Percentiles rank a stretch among this genome's conserved stretches.
phyloP scores from a whole-genome alignment of 768 basidiomycete genomes.

The Jaapia argillacea region DNA sequence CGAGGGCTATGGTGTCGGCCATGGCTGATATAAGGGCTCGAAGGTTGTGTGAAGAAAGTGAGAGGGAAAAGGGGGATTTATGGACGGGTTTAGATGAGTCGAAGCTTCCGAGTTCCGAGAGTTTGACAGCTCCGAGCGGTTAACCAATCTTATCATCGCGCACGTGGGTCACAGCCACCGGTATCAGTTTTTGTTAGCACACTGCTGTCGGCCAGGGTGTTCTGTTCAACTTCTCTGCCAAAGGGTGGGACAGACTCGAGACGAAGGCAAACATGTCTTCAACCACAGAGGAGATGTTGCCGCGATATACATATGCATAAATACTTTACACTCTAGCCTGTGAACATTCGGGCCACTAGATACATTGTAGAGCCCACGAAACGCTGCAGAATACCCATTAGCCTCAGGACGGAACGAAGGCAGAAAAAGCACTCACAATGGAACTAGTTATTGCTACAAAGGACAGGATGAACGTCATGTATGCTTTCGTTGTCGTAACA shows the following conservation, averaged over 20 bases:
- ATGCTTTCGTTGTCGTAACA: slow-evolving; percentile 54
- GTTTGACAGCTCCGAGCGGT: slow-evolving; percentile 27
- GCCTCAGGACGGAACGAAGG: slow-evolving; percentile 17
- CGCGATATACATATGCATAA: slow-evolving; percentile 17
- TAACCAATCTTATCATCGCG: slow-evolving; percentile 31
- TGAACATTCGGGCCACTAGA: slow-evolving; percentile 38
- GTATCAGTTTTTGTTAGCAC: slow-evolving; percentile 2
- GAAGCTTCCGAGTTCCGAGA: slow-evolving; percentile 10
- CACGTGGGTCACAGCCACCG: background rate
- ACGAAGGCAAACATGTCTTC: no score
- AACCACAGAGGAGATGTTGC: background rate
- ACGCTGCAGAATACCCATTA: slow-evolving; percentile 18
- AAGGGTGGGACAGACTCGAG: background rate
- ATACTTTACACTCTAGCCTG: no score
- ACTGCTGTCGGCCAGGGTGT: background rate
- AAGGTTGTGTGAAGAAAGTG: background rate
- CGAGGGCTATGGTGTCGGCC: no score
- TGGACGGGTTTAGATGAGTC: no score
- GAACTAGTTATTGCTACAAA: slow-evolving; percentile 75
- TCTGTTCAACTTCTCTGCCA: background rate
- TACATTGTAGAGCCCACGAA: slow-evolving; percentile 51
- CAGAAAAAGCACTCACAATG: slow-evolving; percentile 28
- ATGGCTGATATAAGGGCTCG: background rate
- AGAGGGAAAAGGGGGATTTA: background rate
- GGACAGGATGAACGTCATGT: slow-evolving; percentile 70